Percentiles rank a stretch among this genome's conserved stretches.
phyloP scores from a whole-genome alignment of 75 land plant species.

The Azolla pinnata region DNA sequence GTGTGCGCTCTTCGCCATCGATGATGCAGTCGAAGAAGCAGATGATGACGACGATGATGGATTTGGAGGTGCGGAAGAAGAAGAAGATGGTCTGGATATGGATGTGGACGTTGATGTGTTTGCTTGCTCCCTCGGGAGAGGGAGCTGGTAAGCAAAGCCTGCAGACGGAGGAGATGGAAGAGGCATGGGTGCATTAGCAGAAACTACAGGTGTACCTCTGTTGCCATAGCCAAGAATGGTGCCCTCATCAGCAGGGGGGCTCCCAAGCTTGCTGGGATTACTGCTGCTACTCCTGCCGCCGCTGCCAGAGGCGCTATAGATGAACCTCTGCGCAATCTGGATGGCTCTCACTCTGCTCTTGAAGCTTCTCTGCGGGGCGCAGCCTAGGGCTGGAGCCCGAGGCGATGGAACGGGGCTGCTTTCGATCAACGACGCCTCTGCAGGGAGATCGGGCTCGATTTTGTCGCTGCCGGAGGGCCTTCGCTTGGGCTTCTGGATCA shows the following conservation, averaged over 20 bases:
- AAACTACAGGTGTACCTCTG: constrained; percentile 9
- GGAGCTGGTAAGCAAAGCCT: constrained; percentile 1
- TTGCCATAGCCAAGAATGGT: background rate
- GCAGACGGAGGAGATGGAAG: constrained; percentile 36
- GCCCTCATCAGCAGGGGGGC: no score
- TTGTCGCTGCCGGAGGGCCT: no score
- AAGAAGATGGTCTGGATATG: no score
- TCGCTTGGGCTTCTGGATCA: no score
- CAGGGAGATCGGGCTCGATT: no score
- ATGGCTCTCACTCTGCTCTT: constrained; percentile 32
- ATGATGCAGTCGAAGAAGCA: no score
- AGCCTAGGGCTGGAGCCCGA: no score
- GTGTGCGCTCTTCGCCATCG: no score
- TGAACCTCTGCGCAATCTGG: constrained; percentile 21
- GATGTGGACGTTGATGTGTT: background rate
- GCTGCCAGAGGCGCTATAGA: constrained; percentile 13
- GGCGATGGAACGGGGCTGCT: no score
- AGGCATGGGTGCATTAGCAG: constrained; percentile 46
- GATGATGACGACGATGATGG: no score
- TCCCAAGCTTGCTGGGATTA: constrained; percentile 6
- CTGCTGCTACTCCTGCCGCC: constrained; percentile 9
- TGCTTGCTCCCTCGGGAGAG: background rate
- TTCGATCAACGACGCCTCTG: no score
- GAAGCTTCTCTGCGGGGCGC: constrained; percentile 65
- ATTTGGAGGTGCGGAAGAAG: no score